Evolutionary conservation across 306 rosid species (phyloP), one percentile per base, ranked within the genome.

Genomic region (Rosa lucieae): DNA sequence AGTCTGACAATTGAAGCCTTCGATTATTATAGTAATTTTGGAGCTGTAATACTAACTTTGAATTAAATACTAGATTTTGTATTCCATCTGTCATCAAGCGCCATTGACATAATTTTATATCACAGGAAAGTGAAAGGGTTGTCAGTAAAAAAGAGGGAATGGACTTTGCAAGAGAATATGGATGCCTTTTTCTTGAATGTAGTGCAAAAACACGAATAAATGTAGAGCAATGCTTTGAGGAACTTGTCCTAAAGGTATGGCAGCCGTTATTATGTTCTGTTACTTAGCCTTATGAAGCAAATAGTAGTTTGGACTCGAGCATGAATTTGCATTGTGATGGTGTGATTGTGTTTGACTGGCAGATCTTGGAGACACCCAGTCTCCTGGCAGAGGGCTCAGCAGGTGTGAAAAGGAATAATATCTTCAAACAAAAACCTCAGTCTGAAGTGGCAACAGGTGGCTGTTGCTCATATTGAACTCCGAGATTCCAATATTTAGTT

Each of bases 351-450:
- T 47, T 35, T 79, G 72, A 76, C 68, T 32, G 82, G 81, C 85
- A 92, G 94, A 87, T 92, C 78, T 84, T 92, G 89, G 97, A 92
- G n/a, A 88, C 92, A 46, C 94, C 97, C 11, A 92, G 91, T 73
- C 97, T 92, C 39, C 76, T 92, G 84, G 83, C 89, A 7, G 92
- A 85, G 79, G 92, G 94, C 68, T 88, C 94, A 7, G 86, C 92
- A 0, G 91, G 94, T 58, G 82, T 88, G 82, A 90, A 86, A 75
- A 92, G 85, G 87, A 87, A 88, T 88, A 87, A 87, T 87, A 88
- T 92, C 72, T 90, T 92, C 87, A 87, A 87, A 77, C 82, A 87
- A 83, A 88, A 87, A 72, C 83, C 91, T 21, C 78, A 84, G 39
- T 23, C 91, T 72, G 87, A 78, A 84, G 94, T 84, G 21, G 74